Base-by-base conservation (phyloP, 1,284 basidiomycete genomes). In the Mycena sp. region DNA sequence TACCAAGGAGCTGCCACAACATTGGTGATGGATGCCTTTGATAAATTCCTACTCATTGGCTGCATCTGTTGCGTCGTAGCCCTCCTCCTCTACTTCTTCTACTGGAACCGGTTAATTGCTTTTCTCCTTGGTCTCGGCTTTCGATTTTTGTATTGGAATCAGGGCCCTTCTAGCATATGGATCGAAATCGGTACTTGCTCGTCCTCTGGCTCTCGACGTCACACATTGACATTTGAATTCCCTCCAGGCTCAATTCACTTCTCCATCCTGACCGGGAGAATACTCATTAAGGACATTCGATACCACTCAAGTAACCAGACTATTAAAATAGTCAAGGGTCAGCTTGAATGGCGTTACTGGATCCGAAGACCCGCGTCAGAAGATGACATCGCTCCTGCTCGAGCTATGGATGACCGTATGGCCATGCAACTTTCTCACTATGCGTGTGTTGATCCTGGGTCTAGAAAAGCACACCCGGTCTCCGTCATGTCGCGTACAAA, bases 321-420 rank as follows among this genome's bases (percentile, higher is more conserved):
- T 10, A 82, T 96, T 48, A 87, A 87, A 63, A 85, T 94, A 51
- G 86, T 94, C 54, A 93, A 94, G 75, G 91, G 89, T 2, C 88
- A 94, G 72, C 76, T 98, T 52, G 91, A 91, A 67, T 98, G 95
- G 93, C 83, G 93, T 65, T 98, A 96, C 76, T 98, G 96, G 96
- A 85, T 94, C 58, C 87, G 94, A 62, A 83, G 73, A 71, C 93
- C 84, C 9, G 86, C 86, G 6, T 83, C 84, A 23, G 88, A 87
- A 66, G 83, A 89, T 59, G 90, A 92, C 68, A 77, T 92, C 37
- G 81, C 84, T 59, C 82, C 85, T 45, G 81, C 85, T 25, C 83
- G 82, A 41, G 80, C 74, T 62, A 80, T 81, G 51, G 85, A 85
- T 55, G 84, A 86, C 78, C 71, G 86, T 88, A 70, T 58, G 82